Evolutionary conservation across 805 yeast species (phyloP).

Genomic region (Priceomyces fermenticarens): DNA sequence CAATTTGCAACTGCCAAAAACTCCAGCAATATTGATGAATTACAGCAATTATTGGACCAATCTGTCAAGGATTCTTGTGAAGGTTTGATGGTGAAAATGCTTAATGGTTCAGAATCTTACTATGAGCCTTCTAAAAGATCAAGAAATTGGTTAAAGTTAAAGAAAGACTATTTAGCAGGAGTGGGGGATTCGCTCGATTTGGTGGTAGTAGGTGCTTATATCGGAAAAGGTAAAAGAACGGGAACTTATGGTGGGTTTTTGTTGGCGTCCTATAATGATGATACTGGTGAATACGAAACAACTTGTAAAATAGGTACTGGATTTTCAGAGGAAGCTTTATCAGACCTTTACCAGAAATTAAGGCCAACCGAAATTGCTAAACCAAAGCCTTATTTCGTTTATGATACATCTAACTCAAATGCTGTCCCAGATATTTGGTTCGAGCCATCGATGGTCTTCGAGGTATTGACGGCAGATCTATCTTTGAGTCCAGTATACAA

Average conservation of each 20-base stretch:
- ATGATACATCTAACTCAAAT: slow-evolving; percentile 55
- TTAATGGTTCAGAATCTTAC: slow-evolving; percentile 74
- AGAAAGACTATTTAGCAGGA: slow-evolving; percentile 92
- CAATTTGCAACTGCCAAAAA: slow-evolving; percentile 74
- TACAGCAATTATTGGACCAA: slow-evolving; percentile 82
- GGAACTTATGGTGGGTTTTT: slow-evolving; percentile 94
- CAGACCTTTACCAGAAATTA: slow-evolving; percentile 54
- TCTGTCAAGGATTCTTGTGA: slow-evolving; percentile 89
- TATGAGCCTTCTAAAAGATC: slow-evolving; percentile 96
- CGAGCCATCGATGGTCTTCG: slow-evolving; percentile 81
- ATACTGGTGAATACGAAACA: slow-evolving; percentile 89
- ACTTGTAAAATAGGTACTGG: slow-evolving; percentile 98
- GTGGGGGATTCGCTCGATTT: slow-evolving; percentile 94
- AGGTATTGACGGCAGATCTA: slow-evolving; percentile 87
- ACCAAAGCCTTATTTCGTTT: slow-evolving; percentile 69
- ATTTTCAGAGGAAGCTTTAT: slow-evolving; percentile 78
- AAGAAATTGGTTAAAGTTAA: slow-evolving; percentile 91
- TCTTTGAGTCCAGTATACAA: slow-evolving; percentile 86
- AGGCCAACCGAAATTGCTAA: slow-evolving; percentile 61
- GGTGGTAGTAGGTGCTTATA: slow-evolving; percentile 91
- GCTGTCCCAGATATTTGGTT: slow-evolving; percentile 93
- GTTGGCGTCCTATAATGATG: slow-evolving; percentile 85
- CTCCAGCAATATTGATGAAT: slow-evolving; percentile 66
- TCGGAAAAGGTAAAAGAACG: slow-evolving; percentile 92
- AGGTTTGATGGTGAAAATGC: slow-evolving; percentile 91